Evolutionary conservation across 2,329 filamentous ascomycete species (phyloP), one percentile per base, ranked within the genome.

Genomic region (Coleophoma eucalyptorum): DNA sequence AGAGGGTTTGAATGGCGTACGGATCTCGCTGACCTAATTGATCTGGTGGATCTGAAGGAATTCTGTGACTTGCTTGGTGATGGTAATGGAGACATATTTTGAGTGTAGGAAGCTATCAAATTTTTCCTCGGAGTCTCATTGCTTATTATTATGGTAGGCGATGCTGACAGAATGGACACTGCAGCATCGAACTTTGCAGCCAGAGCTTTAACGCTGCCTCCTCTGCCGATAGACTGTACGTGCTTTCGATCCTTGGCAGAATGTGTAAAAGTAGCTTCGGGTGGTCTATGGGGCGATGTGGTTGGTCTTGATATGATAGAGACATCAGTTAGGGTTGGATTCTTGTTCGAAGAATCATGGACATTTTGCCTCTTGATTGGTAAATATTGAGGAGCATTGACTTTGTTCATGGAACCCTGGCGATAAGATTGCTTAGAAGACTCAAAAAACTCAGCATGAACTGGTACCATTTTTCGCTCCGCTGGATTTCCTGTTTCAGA

Each of bases 31-130:
- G 57, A 60, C 43, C 56, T 60, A 7, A 15, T 13, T 56, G 54
- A 5, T 26, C 26, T 26, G 26, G 26, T 26, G 26, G 56, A 60
- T 38, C 48, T 55, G 11, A 37, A 34, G 5, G 57, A 60, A 42
- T 57, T 61, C 42, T 60, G 58, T 3, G 59, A 61, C 45, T 55
- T 60, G 15, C 56, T 50, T 32, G 63, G 60, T 1, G 64, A 63
- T 18, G 59, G 49, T 11, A 18, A 15, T 6, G 35, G 35, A 38
- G 35, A 38, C 19, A 55, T 42, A 52, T 64, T 65, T 5, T 48
- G 58, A 8, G 53, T 65, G 46, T 65, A 66, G 21, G 52, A 50
- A n/a, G 62, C 56, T 16, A 65, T 42, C 10, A 64, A 16, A 32
- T 37, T 40, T 35, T 54, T 54, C 13, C 26, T 33, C 15, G 47